Evolutionary conservation across 441 rosid species (phyloP).

Genomic region (Cnidoscolus chayamansa): DNA sequence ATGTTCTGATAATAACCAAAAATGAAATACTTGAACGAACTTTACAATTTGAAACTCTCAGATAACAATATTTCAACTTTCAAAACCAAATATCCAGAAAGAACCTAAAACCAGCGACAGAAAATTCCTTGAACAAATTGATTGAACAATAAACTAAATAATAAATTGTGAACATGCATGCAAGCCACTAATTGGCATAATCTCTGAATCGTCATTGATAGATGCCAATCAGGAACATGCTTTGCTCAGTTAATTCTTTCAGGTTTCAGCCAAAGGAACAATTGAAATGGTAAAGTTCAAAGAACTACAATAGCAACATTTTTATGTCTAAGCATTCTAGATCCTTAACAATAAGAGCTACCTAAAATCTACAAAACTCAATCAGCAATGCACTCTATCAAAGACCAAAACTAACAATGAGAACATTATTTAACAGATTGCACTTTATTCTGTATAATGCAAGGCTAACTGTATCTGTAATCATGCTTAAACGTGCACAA

Average conservation of each 20-base stretch:
- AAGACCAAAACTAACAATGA: neutral
- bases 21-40: neutral
- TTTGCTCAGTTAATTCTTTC: neutral
- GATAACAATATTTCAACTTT: neutral
- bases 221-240: neutral
- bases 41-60: neutral
- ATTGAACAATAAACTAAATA: neutral
- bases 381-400: neutral
- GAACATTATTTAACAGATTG: neutral
- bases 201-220: neutral
- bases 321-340: neutral
- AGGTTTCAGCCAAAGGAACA: neutral
- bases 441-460: neutral
- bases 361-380: neutral
- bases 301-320: neutral
- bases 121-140: neutral
- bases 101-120: neutral
- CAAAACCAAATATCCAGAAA: neutral
- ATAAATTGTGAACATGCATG: neutral
- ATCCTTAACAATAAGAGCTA: neutral
- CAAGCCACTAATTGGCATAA: neutral
- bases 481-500: conserved; percentile 4
- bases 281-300: too few species aligned
- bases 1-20: neutral
- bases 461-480: neutral